Evolutionary conservation across 1,284 basidiomycete species (phyloP), one percentile per base, ranked within the genome.

Genomic region (Takashimella koratensis): DNA sequence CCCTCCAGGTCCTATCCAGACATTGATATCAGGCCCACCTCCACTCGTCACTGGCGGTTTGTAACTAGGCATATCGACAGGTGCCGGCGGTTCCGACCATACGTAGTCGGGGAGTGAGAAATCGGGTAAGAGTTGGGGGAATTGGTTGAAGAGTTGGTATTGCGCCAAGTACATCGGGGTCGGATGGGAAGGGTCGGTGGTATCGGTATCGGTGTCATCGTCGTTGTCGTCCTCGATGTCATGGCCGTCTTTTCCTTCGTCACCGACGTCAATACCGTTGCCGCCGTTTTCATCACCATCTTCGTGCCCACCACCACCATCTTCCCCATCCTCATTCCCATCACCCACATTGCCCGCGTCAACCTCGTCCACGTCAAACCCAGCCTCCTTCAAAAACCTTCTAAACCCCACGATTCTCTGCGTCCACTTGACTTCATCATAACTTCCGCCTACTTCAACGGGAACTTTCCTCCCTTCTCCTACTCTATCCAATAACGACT

Each of bases 401-500:
- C 87, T 84, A 85, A 91, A 96, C 21, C 74, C 65, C 71, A 96
- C 82, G 53, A 98, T 79, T 56, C 76, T 77, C 73, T 96, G 95
- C 0, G 82, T 81, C 95, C 95, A 98, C 45, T 84, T 82, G 20
- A 83, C 81, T 12, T 81, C 79, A 27, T 89, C 83, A 72, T 98
- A 98, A 67, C 92, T 87, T 44, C 76, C 73, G 3, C 95, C 95
- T 23, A 95, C 78, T 74, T 98, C 95, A 10, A 98, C 85, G 4
- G 95, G 95, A 1, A 98, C 88, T 6, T 90, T 75, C 13, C 95
- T 82, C 3, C 87, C 91, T 26, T 82, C 83, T 8, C 93, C 93
- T 2, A 84, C 83, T 2, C 82, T 74, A 4, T 77, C 74, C 21
- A 80, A 79, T 1, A 97, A 80, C 69, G 96, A 95, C 0, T 76